Conservation (phyloP, 2,329 filamentous ascomycete genomes). For the Cladophialophora carrionii region DNA sequence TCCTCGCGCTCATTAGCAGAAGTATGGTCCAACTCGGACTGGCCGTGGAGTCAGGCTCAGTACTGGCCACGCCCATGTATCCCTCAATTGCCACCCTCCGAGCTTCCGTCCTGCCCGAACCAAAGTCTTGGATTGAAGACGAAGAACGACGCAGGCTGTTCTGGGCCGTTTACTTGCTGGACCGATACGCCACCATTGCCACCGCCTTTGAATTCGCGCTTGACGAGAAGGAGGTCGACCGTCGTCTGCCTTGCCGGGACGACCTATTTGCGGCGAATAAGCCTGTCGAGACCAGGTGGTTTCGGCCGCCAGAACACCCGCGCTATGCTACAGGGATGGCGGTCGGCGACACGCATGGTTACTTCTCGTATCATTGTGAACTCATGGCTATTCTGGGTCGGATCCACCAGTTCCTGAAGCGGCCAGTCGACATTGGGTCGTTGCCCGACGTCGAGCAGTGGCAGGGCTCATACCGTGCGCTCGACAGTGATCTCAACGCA, state of each 20-base stretch:
- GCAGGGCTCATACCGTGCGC: slow-evolving; percentile 82
- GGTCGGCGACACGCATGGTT: slow-evolving; percentile 71
- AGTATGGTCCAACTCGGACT: slow-evolving; percentile 87
- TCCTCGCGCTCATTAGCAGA: slow-evolving; percentile 84
- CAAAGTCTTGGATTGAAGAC: slow-evolving; percentile 85
- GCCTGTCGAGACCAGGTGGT: slow-evolving; percentile 82
- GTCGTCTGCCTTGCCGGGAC: slow-evolving; percentile 82
- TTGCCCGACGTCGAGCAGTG: slow-evolving; percentile 84
- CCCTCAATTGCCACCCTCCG: slow-evolving; percentile 87
- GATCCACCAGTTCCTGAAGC: slow-evolving; percentile 86
- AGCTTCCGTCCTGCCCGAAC: slow-evolving; percentile 80
- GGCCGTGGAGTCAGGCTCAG: slow-evolving; percentile 78
- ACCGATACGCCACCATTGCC: slow-evolving; percentile 85
- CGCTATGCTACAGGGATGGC: slow-evolving; percentile 70
- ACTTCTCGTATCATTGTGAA: slow-evolving; percentile 89
- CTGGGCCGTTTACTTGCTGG: slow-evolving; percentile 92
- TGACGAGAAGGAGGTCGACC: slow-evolving; percentile 86
- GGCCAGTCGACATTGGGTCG: slow-evolving; percentile 84
- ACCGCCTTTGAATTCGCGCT: slow-evolving; percentile 91
- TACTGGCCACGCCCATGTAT: slow-evolving; percentile 75
- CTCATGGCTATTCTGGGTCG: slow-evolving; percentile 83
- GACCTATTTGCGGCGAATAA: slow-evolving; percentile 83
- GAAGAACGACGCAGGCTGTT: slow-evolving; percentile 82
- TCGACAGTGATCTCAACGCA: slow-evolving; percentile 75
- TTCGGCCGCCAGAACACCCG: slow-evolving; percentile 59